Evolutionary conservation across 768 basidiomycete species (phyloP).

Genomic region (Tulasnella sp.): DNA sequence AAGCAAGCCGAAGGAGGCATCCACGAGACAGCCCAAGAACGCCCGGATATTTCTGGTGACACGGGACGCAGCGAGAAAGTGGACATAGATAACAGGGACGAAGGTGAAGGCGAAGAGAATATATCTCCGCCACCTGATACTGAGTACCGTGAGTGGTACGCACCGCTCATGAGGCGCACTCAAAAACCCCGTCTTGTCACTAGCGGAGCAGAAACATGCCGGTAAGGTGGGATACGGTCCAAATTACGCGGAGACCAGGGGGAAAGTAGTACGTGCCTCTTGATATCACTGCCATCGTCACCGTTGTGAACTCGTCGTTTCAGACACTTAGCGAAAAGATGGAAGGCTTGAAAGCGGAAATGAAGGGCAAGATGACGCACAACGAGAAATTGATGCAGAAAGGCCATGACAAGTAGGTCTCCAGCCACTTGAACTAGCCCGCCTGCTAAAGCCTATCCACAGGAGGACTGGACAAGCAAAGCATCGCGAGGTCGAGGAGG

Average conservation of each 20-base stretch:
- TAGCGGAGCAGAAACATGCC: slow-evolving; percentile 32
- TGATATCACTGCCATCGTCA: neutral
- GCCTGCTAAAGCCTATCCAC: too few species aligned
- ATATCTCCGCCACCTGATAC: neutral
- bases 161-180: neutral
- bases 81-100: too few species aligned
- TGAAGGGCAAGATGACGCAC: slow-evolving; percentile 31
- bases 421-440: too few species aligned
- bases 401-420: slow-evolving; percentile 12
- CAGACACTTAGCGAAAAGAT: slow-evolving; percentile 30
- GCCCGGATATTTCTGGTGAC: slow-evolving; percentile 5
- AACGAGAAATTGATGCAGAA: slow-evolving; percentile 28
- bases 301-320: slow-evolving; percentile 18
- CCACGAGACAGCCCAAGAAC: neutral
- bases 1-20: neutral
- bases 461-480: slow-evolving; percentile 33
- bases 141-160: neutral
- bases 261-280: slow-evolving; percentile 21
- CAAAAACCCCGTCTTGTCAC: neutral
- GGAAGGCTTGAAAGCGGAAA: slow-evolving; percentile 29
- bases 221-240: slow-evolving; percentile 30
- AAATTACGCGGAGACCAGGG: slow-evolving; percentile 23
- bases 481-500: slow-evolving; percentile 28
- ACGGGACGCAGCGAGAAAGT: too few species aligned
- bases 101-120: neutral